Conservation (phyloP, 257 asterid species). For the Solanum paucissectum region DNA sequence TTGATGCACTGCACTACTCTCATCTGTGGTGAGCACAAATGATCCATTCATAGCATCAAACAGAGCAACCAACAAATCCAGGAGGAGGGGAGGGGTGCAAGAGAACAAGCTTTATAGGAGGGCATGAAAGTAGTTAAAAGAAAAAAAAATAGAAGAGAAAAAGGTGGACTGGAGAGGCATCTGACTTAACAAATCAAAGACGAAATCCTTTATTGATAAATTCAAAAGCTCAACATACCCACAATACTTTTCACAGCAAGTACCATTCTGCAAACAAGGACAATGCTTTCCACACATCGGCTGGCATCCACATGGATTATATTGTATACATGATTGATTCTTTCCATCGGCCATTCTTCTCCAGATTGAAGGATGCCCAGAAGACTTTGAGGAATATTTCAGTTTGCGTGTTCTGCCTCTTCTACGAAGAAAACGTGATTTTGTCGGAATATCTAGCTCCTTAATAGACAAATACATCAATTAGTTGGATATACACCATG, state of each 20-base stretch:
- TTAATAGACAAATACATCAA: slow-evolving; percentile 11
- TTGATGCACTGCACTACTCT: not conserved
- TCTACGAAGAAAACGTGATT: slow-evolving; percentile 78
- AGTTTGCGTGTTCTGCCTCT: slow-evolving; percentile 87
- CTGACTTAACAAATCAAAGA: not conserved
- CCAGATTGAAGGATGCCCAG: slow-evolving; percentile 97
- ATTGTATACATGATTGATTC: slow-evolving; percentile 60
- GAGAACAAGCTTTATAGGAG: not conserved
- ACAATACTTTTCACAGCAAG: slow-evolving; percentile 80
- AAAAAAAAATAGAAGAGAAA: not conserved
- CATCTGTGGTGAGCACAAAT: not conserved
- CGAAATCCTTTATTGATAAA: not conserved
- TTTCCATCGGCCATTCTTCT: slow-evolving; percentile 88
- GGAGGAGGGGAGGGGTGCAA: not conserved
- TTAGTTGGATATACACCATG: not conserved
- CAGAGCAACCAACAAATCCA: not conserved
- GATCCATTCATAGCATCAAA: not conserved
- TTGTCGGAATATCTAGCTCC: slow-evolving; percentile 50
- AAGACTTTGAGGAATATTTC: slow-evolving; percentile 86
- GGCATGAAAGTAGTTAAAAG: not conserved
- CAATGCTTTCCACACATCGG: slow-evolving; percentile 83
- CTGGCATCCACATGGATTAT: slow-evolving; percentile 72
- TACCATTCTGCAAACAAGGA: slow-evolving; percentile 70
- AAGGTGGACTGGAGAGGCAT: not conserved
- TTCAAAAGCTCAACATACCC: slow-evolving; percentile 42